A percentile compares a stretch with the other conserved stretches of the same genome.
Evolutionary conservation across 2,329 filamentous ascomycete species (phyloP).

Genomic region (Pseudonectria buxi): DNA sequence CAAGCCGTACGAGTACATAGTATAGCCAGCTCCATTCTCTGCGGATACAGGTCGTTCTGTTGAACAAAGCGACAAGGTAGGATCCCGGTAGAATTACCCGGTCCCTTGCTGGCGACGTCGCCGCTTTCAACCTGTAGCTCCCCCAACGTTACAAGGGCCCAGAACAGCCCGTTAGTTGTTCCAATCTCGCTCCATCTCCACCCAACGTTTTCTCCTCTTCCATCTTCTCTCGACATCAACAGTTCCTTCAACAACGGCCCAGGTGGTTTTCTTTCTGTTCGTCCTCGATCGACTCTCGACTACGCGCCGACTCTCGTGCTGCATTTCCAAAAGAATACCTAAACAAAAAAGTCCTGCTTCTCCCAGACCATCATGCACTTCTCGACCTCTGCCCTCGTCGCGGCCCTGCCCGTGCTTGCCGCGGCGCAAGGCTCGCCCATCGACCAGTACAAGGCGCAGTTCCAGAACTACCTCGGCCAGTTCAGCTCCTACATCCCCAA

Average conservation of each 20-base stretch:
- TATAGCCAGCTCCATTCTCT: no score
- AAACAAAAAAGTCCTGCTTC: neutral
- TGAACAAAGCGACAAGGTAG: no score
- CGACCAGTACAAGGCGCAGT: conserved; percentile 55
- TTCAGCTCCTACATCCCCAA: conserved; percentile 46
- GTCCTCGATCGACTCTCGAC: no score
- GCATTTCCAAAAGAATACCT: no score
- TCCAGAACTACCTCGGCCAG: conserved; percentile 58
- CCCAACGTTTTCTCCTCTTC: conserved; percentile 1
- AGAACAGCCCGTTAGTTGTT: conserved; percentile 8
- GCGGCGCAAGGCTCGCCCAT: conserved; percentile 46
- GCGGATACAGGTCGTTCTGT: no score
- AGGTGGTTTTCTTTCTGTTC: no score
- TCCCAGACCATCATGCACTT: conserved; percentile 46
- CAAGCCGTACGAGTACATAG: no score
- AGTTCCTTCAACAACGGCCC: conserved; percentile 2
- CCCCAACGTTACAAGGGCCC: conserved; percentile 1
- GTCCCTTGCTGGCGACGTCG: no score
- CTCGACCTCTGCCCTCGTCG: conserved; percentile 41
- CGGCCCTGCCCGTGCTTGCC: conserved; percentile 50
- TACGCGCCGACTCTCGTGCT: conserved; percentile 28
- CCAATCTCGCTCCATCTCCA: conserved; percentile 1
- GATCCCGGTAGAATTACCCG: no score
- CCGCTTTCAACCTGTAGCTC: no score
- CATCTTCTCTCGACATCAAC: conserved; percentile 1